Evolutionary conservation across 2,329 filamentous ascomycete species (phyloP), one percentile per base, ranked within the genome.

Genomic region (Diaporthe humulicola): DNA sequence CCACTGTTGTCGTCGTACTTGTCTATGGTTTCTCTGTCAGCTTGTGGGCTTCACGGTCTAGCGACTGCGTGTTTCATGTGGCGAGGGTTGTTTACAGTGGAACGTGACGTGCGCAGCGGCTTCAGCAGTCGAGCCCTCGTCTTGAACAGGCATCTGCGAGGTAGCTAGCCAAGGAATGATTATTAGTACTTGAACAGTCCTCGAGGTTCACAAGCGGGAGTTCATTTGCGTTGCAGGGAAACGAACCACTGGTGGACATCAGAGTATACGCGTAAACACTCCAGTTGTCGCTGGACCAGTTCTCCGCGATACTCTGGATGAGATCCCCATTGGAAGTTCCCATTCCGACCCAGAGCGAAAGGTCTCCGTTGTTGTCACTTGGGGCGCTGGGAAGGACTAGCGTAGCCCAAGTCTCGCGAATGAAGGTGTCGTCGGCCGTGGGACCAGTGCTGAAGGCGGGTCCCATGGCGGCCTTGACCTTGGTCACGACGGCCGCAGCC

Each of bases 261-360:
- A 86, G 82, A 0, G 85, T 86, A 77, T 86, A 86, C 6, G 83
- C 85, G 75, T 79, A 88, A 56, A 87, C 81, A 61, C 77, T 82
- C 86, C 86, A 88, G 19, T 69, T 52, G 10, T 66, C 45, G 5
- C n/a, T n/a, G 50, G 50, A 30, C 45, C 52, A 76, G 77, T 85
- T 84, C 40, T 86, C 85, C 70, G 84, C 83, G 33, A 88, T 86
- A 4, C 85, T 86, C 80, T 88, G 86, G 73, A 88, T 84, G 77
- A 88, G 76, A 71, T 87, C 84, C 28, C 84, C 85, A 19, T 83
- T 83, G 5, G 83, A 84, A 6, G 85, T 87, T 5, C 86, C 86
- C 85, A 87, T 87, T 19, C 86, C 86, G 19, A 87, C 84, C 86
- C 86, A 88, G 25, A 88, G 74, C 80, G 85, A 85, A 25, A 84